Base-by-base conservation (phyloP, 2,329 filamentous ascomycete species). In the Penicillium sp. region DNA sequence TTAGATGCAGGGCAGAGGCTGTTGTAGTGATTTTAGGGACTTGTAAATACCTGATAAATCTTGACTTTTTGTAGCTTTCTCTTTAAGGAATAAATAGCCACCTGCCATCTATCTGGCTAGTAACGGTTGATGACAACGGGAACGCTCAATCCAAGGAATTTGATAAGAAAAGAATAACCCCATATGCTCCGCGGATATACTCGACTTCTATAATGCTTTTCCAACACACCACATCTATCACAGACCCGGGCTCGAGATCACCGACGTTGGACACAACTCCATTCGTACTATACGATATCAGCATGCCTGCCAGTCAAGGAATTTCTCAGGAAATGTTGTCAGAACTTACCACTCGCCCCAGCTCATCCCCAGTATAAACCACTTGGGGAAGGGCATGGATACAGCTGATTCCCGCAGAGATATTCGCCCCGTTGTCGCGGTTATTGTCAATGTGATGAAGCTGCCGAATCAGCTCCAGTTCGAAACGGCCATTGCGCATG, bases 351-450 rank as follows among this genome's bases (percentile, higher is more conserved):
- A 99, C 94, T 82, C 89, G 85, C 31, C 95, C 95, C 66, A 93
- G 90, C 66, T 98, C 95, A 79, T 98, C 95, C 3, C 94, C 95
- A 0, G 93, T 97, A 77, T 97, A 98, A 9, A 98, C 88, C 64
- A 90, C 85, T 65, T 90, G 89, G 57, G 91, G 88, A 85, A 93
- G 91, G 3, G 94, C 91, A 60, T 91, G 84, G 56, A 99, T 91
- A 73, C 91, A 96, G 44, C 91, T 96, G 64, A 98, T 93, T 0
- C 90, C 89, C 2, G 90, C 89, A 46, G 69, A 73, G 61, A 81
- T 82, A 65, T 84, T 85, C 41, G 76, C 69, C 71, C 87, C 78
- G 73, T 86, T 81, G 84, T 84, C 89, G 54, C 86, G 87, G 67
- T 84, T 86, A 55, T 82, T 80, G 71, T 96, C 92, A 45, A 88